Evolutionary conservation across 139 green algal genomes (phyloP).

Genomic region (Tetradesmus lagerheimii): DNA sequence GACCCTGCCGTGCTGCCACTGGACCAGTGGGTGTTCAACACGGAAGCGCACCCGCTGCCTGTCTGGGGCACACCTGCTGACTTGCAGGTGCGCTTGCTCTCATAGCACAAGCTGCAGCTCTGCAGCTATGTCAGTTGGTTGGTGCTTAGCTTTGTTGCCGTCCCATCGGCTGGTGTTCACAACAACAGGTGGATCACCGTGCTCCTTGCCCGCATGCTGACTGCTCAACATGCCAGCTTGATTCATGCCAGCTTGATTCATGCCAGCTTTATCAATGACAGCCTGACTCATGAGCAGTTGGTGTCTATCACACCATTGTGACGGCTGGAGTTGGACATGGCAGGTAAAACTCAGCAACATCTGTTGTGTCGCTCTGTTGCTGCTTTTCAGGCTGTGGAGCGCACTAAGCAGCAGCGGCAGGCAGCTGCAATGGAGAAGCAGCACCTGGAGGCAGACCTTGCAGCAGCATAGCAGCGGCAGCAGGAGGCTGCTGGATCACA

Average conservation of each 20-base stretch:
- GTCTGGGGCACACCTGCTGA: slow-evolving; percentile 63
- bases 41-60: slow-evolving; percentile 87
- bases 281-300: too few species aligned
- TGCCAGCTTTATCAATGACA: too few species aligned
- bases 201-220: too few species aligned
- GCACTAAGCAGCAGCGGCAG: background rate
- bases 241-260: too few species aligned
- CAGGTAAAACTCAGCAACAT: too few species aligned
- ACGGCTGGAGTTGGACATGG: too few species aligned
- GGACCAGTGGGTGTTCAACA: slow-evolving; percentile 90
- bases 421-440: background rate
- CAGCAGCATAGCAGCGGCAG: background rate
- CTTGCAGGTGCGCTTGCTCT: background rate
- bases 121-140: background rate
- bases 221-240: too few species aligned
- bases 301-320: too few species aligned
- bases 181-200: too few species aligned
- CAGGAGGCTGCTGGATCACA: background rate
- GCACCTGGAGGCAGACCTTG: background rate
- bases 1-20: slow-evolving; percentile 76
- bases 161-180: too few species aligned
- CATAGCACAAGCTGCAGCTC: background rate
- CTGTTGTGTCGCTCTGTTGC: too few species aligned
- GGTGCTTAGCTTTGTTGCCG: too few species aligned
- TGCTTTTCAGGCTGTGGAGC: background rate